Evolutionary conservation across 768 basidiomycete species (phyloP), one percentile per base, ranked within the genome.

Genomic region (Coprinopsis sp.): DNA sequence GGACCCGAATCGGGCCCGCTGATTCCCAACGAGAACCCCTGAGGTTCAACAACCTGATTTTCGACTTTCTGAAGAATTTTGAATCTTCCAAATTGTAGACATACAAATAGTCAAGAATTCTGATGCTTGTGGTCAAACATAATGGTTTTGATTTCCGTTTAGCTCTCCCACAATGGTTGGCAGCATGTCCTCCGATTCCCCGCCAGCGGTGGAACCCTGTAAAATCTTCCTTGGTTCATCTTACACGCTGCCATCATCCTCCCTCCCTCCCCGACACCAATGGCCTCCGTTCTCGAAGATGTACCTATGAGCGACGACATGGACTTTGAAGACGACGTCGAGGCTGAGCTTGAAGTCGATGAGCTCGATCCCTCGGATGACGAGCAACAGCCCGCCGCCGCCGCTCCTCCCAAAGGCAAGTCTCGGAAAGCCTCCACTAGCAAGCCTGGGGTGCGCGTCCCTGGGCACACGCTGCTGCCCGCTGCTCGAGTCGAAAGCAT

Each of bases 401-500:
- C 47, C 27, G 44, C 54, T 21, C 11, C 27, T n/a, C 28, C 33
- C 39, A 6, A 40, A 13, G 11, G 33, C 47, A 16, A 27, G 31
- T 6, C 36, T 58, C 25, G 61, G 59, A 43, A 65, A 64, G 53
- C 59, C 7, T 51, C 58, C 3, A 29, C 51, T 14, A 44, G 51
- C 12, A 58, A 57, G 39, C 56, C 58, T 4, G 66, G 61, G 33
- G 66, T 66, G 44, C 80, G 84, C 52, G 64, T 70, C 19, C 79
- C 78, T 1, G 89, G 87, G 21, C 78, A 84, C 36, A 81, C 79
- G 4, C 64, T 86, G 2, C 66, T 91, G 27, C 88, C 89, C 13
- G 67, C 77, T 28, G 63, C 75, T 30, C 76, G 79, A 52, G 62
- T 93, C 31, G 86, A 91, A 63, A 83, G 77, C 58, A 89, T 91